A percentile compares a stretch with the other conserved stretches of the same genome.
Evolutionary conservation across 768 basidiomycete species (phyloP).

Genomic region (Dacryopinax primogenitus): DNA sequence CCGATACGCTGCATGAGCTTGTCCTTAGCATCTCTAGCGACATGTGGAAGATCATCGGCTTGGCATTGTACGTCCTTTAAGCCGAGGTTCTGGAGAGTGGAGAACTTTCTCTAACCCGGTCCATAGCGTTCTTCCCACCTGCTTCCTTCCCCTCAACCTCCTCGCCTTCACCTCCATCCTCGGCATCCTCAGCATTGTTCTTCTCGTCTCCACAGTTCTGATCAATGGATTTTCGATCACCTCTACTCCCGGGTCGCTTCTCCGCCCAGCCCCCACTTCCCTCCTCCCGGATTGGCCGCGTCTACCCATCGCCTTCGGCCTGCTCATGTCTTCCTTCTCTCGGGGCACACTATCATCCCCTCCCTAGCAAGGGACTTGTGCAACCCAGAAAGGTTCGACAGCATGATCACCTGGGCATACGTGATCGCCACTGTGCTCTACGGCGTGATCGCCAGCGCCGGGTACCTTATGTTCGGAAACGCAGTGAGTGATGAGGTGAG

Average conservation of each 20-base stretch:
- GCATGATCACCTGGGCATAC: constrained; percentile 78
- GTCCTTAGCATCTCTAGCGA: constrained; percentile 52
- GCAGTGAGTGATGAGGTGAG: constrained; percentile 77
- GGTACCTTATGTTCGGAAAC: constrained; percentile 85
- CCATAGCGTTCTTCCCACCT: constrained; percentile 62
- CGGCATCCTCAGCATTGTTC: constrained; percentile 64
- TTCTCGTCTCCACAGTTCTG: constrained; percentile 64
- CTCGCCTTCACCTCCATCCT: constrained; percentile 82
- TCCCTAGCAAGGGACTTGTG: constrained; percentile 81
- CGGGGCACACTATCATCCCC: constrained; percentile 86
- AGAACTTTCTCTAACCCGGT: constrained; percentile 11
- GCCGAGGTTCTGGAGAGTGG: not conserved
- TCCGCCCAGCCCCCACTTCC: constrained; percentile 58
- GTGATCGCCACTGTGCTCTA: constrained; percentile 53
- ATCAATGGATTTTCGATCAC: constrained; percentile 67
- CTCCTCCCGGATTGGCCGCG: constrained; percentile 41
- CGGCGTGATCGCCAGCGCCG: constrained; percentile 55
- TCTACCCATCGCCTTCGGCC: constrained; percentile 68
- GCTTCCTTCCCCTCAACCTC: constrained; percentile 72
- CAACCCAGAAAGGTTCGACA: constrained; percentile 64
- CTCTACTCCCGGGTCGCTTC: constrained; percentile 66
- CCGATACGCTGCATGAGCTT: constrained; percentile 68
- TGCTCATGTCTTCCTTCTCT: constrained; percentile 78
- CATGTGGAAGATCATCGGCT: constrained; percentile 62
- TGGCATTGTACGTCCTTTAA: constrained; percentile 44